Conservation (phyloP, 1,139 yeast species). For the Taphrina populina region DNA sequence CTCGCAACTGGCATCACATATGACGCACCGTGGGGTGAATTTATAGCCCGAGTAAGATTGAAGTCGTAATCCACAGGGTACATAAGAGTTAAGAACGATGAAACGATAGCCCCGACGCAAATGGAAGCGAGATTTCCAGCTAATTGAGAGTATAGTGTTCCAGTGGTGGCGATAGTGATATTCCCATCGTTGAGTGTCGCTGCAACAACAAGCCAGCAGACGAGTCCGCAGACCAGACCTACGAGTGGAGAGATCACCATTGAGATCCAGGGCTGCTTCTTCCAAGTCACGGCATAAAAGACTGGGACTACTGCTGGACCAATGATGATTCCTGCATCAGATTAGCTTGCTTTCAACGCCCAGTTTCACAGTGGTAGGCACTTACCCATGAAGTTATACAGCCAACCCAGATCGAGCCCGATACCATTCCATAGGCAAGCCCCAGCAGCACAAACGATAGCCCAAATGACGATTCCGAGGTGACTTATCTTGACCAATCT, state of each 20-base stretch:
- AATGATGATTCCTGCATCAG: slow-evolving; percentile 45
- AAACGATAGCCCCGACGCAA: slow-evolving; percentile 37
- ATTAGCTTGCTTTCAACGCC: too few relatives aligned
- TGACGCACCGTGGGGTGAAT: neutral
- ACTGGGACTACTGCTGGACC: slow-evolving; percentile 52
- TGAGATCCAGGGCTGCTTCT: slow-evolving; percentile 41
- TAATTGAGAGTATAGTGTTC: slow-evolving; percentile 45
- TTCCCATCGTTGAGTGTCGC: slow-evolving; percentile 37
- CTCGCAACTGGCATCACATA: neutral
- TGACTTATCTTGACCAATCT: slow-evolving; percentile 46
- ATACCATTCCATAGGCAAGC: slow-evolving; percentile 47
- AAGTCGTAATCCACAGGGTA: slow-evolving; percentile 50
- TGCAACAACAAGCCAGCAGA: slow-evolving; percentile 40
- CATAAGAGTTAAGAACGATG: slow-evolving; percentile 37
- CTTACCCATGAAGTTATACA: slow-evolving; percentile 45
- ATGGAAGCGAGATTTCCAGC: slow-evolving; percentile 47
- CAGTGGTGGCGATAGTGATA: slow-evolving; percentile 41
- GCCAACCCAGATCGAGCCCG: slow-evolving; percentile 46
- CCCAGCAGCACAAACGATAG: slow-evolving; percentile 24
- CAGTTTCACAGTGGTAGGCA: neutral
- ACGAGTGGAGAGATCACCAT: slow-evolving; percentile 40
- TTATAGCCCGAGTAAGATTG: slow-evolving; percentile 44
- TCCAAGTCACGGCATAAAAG: slow-evolving; percentile 50
- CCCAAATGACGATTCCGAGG: slow-evolving; percentile 19
- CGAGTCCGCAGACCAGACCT: slow-evolving; percentile 47